These are phyloP conservation scores for Cinchona pubescens DNA, from an alignment of 257 asterid genomes.

Conservation along the genomic window DNA sequence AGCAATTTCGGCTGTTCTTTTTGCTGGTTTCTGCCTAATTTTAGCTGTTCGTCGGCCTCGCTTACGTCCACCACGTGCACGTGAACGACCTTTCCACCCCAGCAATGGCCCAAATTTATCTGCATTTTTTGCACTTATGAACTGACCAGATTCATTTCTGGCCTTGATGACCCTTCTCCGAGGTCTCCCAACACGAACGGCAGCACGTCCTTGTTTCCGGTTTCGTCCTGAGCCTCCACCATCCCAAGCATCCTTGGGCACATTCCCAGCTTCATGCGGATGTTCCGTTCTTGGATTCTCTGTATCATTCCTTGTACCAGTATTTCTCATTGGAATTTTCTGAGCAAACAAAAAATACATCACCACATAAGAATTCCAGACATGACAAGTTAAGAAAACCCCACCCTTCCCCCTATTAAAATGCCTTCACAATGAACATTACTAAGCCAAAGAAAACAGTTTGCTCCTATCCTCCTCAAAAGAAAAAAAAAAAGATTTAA, in stretches of 20 bases:
- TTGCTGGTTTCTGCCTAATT: conserved; percentile 40
- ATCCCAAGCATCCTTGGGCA: conserved; percentile 33
- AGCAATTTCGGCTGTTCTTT: conserved; percentile 15
- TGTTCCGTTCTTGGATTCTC: conserved; percentile 24
- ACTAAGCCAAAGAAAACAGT: not conserved
- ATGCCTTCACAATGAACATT: not conserved
- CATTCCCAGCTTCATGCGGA: conserved; percentile 25
- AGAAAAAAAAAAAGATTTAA: not conserved
- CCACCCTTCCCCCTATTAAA: too few relatives aligned
- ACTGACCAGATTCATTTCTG: conserved; percentile 30
- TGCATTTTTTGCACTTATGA: conserved; percentile 16
- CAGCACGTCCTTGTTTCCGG: conserved; percentile 53
- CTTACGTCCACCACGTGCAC: conserved; percentile 45
- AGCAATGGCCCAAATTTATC: conserved; percentile 33
- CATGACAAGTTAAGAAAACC: too few relatives aligned
- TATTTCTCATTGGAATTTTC: conserved; percentile 41
- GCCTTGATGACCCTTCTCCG: conserved; percentile 30
- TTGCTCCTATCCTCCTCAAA: not conserved
- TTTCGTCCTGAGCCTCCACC: conserved; percentile 43
- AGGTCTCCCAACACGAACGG: conserved; percentile 43
- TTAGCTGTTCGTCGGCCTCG: conserved; percentile 44
- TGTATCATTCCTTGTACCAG: conserved; percentile 24
- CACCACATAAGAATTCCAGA: not conserved
- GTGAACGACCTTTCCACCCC: conserved; percentile 48
- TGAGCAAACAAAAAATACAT: conserved; percentile 23